Base-by-base conservation (phyloP, 106 monocot species). In the Cymbidium sinense region DNA sequence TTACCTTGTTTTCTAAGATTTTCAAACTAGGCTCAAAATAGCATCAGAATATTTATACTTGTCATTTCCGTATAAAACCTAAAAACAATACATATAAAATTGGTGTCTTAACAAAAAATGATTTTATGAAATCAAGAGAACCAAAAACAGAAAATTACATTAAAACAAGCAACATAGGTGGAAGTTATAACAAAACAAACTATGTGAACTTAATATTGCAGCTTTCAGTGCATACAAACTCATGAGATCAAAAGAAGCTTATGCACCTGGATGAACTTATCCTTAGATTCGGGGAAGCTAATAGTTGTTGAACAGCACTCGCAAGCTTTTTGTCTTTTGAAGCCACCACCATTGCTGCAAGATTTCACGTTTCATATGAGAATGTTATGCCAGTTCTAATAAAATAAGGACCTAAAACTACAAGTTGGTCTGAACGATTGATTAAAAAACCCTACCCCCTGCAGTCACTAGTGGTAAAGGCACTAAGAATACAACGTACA, bases 271-370 rank as follows among this genome's bases (percentile, higher is more conserved):
- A 96, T 18, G 91, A 90, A 84, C 90, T 96, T 80, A 96, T 94
- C 34, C 96, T 89, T 28, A 96, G 76, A 86, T 81, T 79, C 0
- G 89, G 88, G n/a, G 96, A 96, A 79, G 96, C 89, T 77, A 96
- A 83, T 55, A 96, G 83, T 67, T 96, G 93, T 35, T 96, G 96
- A 75, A 65, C 86, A 73, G 87, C 76, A 76, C 72, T 84, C 44
- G 96, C 91, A 75, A 96, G 75, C 50, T 87, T 96, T 72, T 91
- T 96, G 79, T 96, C 94, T 78, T 91, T 96, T n/a, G 96, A 94
- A 76, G 94, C 93, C 71, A 82, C 94, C 70, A 96, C 93, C 96
- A 96, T 94, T 76, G 94, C 96, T 96, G 82, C 78, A 86, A 5
- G 44, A 43, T 70, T 76, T 13, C 8, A 78, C 76, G 51, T 55